Conservation (phyloP, 805 yeast species). For the Novakomyces olei region DNA sequence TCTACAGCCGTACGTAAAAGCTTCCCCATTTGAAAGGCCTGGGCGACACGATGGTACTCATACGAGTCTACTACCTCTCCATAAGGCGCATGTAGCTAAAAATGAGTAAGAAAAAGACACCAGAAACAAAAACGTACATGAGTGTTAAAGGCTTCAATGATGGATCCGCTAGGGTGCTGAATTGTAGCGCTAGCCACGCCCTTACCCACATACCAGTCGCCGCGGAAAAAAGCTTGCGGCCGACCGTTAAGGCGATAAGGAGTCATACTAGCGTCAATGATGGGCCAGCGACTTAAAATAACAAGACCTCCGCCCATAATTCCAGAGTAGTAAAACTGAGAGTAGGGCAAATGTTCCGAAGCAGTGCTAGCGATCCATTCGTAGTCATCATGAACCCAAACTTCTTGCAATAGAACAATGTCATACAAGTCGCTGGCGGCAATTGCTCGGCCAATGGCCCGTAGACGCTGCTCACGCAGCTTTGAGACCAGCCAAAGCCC, state of each 20-base stretch:
- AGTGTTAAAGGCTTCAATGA: conserved; percentile 61
- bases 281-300: conserved; percentile 62
- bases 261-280: conserved; percentile 53
- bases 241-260: conserved; percentile 84
- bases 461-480: conserved; percentile 36
- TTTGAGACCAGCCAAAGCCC: conserved; percentile 76
- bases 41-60: conserved; percentile 72
- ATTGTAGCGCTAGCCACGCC: conserved; percentile 56
- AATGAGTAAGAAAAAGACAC: background rate
- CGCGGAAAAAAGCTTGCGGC: conserved; percentile 79
- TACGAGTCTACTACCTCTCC: conserved; percentile 76
- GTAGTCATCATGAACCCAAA: conserved; percentile 83
- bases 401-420: conserved; percentile 79
- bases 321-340: conserved; percentile 49
- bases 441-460: conserved; percentile 49
- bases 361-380: conserved; percentile 31
- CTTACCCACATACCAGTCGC: conserved; percentile 96
- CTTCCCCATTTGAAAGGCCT: conserved; percentile 85
- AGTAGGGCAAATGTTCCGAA: conserved; percentile 30
- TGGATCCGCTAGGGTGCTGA: conserved; percentile 24
- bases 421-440: conserved; percentile 41
- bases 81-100: conserved; percentile 81
- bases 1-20: conserved; percentile 35
- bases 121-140: conserved; percentile 20
- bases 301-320: conserved; percentile 80